A percentile compares a stretch with the other conserved stretches of the same genome.
Evolutionary conservation across 352 stramenopile species (phyloP).

Genomic region (Aphanomyces euteiches): DNA sequence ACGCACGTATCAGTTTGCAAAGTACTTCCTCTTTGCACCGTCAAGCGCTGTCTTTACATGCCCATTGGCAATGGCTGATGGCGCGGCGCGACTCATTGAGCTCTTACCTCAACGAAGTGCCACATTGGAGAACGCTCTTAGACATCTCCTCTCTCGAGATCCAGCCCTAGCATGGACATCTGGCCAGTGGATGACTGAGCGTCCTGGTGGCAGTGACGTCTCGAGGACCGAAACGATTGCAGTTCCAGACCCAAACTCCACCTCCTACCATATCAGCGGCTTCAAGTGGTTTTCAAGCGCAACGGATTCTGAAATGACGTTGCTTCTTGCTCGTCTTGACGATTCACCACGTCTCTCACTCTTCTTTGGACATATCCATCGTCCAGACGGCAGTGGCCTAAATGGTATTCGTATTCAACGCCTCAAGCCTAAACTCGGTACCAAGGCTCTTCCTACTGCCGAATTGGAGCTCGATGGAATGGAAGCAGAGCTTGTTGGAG

Average conservation of each 20-base stretch:
- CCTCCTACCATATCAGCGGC: not conserved
- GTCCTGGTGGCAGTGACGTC: not conserved
- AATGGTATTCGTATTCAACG: conserved; percentile 10
- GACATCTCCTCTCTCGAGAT: not conserved
- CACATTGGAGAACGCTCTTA: not conserved
- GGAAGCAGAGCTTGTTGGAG: not conserved
- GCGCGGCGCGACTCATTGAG: conserved; percentile 1
- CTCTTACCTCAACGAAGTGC: not conserved
- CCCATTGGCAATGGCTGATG: conserved; percentile 7
- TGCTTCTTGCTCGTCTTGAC: not conserved
- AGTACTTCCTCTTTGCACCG: conserved; percentile 2
- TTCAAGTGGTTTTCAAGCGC: conserved; percentile 18
- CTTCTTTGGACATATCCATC: conserved; percentile 1
- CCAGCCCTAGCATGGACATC: not conserved
- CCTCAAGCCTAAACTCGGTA: conserved; percentile 4
- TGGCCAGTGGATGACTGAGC: conserved; percentile 10
- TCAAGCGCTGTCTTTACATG: conserved; percentile 8
- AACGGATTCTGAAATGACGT: conserved; percentile 4
- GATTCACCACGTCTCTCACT: not conserved
- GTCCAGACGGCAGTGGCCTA: not conserved
- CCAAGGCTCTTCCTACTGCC: not conserved
- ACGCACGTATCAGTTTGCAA: not conserved
- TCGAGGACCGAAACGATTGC: not conserved
- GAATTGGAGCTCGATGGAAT: conserved; percentile 1
- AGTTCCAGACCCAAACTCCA: not conserved